phyloP scores from a whole-genome alignment of 768 basidiomycete genomes.

The Cantharellus cinnabarinus region DNA sequence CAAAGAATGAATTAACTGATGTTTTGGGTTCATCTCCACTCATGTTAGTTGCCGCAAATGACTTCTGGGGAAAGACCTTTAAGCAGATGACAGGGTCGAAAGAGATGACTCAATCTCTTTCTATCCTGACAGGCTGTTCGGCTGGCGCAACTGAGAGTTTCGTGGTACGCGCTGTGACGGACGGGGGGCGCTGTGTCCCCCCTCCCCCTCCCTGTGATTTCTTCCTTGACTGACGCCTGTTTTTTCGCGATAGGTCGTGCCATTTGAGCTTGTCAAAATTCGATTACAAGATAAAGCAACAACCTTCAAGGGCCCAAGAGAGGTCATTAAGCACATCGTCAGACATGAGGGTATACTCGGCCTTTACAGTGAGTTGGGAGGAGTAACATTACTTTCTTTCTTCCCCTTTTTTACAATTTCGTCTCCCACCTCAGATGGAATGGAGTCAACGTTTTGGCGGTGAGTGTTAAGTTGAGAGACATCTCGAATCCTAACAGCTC shows the following conservation, averaged over 20 bases:
- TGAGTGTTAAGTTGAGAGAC: conserved; percentile 13
- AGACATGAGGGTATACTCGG: conserved; percentile 64
- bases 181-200: not conserved
- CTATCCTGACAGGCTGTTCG: conserved; percentile 74
- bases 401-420: not conserved
- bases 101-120: conserved; percentile 79
- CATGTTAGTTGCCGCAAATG: conserved; percentile 41
- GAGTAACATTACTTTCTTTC: not conserved
- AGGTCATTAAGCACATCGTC: conserved; percentile 67
- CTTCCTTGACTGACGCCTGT: not conserved
- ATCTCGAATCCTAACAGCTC: too few species aligned
- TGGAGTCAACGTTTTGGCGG: conserved; percentile 99
- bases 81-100: conserved; percentile 37
- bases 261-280: conserved; percentile 90
- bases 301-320: conserved; percentile 78
- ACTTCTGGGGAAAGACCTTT: conserved; percentile 86
- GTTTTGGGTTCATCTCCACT: not conserved
- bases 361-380: conserved; percentile 30
- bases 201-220: too few species aligned
- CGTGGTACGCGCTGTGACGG: conserved; percentile 23
- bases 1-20: not conserved
- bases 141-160: conserved; percentile 95
- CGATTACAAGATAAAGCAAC: conserved; percentile 86
- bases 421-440: conserved; percentile 28
- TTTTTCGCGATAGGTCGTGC: conserved; percentile 38